phyloP scores from a whole-genome alignment of 805 yeast species.

The Metschnikowia hibisci region DNA sequence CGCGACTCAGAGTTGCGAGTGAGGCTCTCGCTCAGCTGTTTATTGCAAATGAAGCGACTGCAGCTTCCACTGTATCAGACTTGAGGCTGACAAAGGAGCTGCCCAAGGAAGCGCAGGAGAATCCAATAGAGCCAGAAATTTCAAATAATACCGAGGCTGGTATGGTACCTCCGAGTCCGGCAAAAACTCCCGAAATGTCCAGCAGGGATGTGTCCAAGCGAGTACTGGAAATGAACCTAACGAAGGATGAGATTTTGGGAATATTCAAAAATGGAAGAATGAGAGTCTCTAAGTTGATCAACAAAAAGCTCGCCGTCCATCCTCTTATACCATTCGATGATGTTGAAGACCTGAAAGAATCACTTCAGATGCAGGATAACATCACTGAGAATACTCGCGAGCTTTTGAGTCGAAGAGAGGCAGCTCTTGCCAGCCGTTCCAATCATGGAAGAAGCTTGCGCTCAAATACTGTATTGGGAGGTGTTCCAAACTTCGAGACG shows the following conservation, averaged over 20 bases:
- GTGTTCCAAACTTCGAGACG: conserved; percentile 12
- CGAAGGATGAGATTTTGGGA: conserved; percentile 11
- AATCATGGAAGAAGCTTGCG: conserved; percentile 11
- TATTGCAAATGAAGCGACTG: no score
- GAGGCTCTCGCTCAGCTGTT: not conserved
- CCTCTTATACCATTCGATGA: conserved; percentile 2
- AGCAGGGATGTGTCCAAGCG: not conserved
- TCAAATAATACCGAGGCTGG: no score
- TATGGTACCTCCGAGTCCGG: no score
- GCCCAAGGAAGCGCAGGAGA: no score
- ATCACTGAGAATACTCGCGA: conserved; percentile 11
- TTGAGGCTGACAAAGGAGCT: no score
- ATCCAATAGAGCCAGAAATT: no score
- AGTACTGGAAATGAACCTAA: conserved; percentile 1
- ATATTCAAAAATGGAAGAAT: conserved; percentile 11
- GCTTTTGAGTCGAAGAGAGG: conserved; percentile 11
- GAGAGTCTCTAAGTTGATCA: conserved; percentile 12
- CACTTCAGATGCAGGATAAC: conserved; percentile 4
- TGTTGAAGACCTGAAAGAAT: conserved; percentile 6
- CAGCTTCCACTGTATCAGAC: no score
- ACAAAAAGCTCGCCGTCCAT: conserved; percentile 8
- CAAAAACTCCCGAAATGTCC: no score
- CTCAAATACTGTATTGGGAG: conserved; percentile 12
- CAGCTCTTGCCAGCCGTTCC: conserved; percentile 9
- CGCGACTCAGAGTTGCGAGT: not conserved